Percentiles rank a stretch among this genome's conserved stretches.
Conservation (phyloP, 345 rosid genomes). For the Eutrema japonicum region DNA sequence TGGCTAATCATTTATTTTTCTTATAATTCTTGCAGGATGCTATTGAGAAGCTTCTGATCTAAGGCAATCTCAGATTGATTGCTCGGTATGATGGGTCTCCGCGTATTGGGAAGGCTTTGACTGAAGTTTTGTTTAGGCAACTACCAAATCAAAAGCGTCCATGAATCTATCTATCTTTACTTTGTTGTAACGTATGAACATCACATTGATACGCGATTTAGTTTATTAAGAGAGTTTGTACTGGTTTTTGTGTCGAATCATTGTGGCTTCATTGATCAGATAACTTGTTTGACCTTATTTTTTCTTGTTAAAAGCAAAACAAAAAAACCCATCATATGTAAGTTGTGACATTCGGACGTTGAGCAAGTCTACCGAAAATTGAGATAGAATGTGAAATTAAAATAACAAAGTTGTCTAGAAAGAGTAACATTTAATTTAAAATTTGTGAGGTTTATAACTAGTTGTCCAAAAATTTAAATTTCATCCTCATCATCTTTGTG, state of each 20-base stretch:
- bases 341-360: neutral
- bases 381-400: too few relatives aligned
- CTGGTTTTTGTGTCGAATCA: slow-evolving; percentile 9
- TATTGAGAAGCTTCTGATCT: slow-evolving; percentile 91
- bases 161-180: slow-evolving; percentile 5
- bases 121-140: slow-evolving; percentile 50
- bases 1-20: neutral
- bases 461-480: too few relatives aligned
- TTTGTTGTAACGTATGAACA: slow-evolving; percentile 24
- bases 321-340: neutral
- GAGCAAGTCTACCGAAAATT: neutral
- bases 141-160: slow-evolving; percentile 33
- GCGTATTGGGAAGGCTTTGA: slow-evolving; percentile 59
- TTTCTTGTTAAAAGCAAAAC: neutral
- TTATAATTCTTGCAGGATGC: slow-evolving; percentile 68
- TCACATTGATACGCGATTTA: neutral
- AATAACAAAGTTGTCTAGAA: too few relatives aligned
- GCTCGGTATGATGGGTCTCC: slow-evolving; percentile 97
- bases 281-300: neutral
- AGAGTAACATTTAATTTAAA: too few relatives aligned
- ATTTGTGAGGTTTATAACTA: too few relatives aligned
- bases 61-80: slow-evolving; percentile 22
- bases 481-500: neutral
- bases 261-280: slow-evolving; percentile 1
- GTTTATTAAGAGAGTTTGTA: slow-evolving; percentile 9